These are phyloP conservation scores for Toxicodendron radicans DNA, from an alignment of 345 rosid species.

Conservation along the genomic window DNA sequence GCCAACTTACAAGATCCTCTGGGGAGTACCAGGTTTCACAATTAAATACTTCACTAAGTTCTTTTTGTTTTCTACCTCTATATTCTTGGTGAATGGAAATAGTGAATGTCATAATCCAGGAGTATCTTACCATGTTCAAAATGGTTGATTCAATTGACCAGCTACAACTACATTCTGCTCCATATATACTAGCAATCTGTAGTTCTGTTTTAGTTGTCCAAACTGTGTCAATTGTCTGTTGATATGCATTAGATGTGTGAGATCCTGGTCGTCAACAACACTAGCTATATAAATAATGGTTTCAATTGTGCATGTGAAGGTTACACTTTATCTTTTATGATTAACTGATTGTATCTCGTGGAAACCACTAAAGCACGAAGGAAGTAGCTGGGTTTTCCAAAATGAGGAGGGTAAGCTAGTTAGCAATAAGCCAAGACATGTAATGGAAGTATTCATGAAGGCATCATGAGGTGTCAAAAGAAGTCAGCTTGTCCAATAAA, in stretches of 20 bases:
- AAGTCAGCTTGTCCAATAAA: neutral
- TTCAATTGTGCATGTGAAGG: neutral
- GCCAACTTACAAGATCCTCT: slow-evolving; percentile 89
- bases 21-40: slow-evolving; percentile 95
- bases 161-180: neutral
- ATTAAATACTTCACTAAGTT: neutral
- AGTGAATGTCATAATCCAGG: neutral
- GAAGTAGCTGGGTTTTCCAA: neutral
- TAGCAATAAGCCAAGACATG: neutral
- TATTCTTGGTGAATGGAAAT: neutral
- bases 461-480: neutral
- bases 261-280: neutral
- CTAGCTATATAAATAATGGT: no score
- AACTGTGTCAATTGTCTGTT: neutral
- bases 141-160: neutral
- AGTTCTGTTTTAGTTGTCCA: neutral
- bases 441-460: neutral
- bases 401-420: neutral
- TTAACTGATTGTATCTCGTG: neutral
- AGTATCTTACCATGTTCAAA: slow-evolving; percentile 10
- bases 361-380: neutral
- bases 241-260: neutral
- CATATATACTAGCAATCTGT: neutral
- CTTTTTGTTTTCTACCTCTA: slow-evolving; percentile 3
- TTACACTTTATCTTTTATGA: neutral